A percentile compares a stretch with the other conserved stretches of the same genome.
Evolutionary conservation across 305 asterid genomes (phyloP).

Genomic region (Solanum hybrid): DNA sequence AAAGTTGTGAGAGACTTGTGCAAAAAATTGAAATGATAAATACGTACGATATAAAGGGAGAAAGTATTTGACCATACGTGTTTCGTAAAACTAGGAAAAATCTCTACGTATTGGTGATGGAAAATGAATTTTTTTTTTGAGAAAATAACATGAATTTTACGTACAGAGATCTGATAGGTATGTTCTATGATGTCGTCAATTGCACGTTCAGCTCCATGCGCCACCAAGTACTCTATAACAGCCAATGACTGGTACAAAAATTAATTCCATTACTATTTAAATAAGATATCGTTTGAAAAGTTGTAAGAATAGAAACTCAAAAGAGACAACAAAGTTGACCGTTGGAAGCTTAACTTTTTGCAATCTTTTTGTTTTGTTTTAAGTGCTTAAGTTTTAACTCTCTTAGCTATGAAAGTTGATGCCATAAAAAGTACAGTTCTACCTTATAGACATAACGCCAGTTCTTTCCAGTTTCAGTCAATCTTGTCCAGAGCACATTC

Average conservation of each 20-base stretch:
- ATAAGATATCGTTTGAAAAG: not conserved
- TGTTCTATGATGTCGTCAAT: constrained; percentile 91
- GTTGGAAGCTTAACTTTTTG: not conserved
- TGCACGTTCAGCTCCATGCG: constrained; percentile 90
- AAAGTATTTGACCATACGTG: not conserved
- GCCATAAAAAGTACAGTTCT: constrained; percentile 1
- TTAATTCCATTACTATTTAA: not conserved
- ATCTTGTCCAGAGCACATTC: constrained; percentile 93
- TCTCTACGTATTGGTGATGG: not conserved
- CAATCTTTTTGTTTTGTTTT: not conserved
- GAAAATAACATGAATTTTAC: constrained; percentile 24
- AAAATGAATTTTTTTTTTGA: not conserved
- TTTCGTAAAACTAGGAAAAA: not conserved
- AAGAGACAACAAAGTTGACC: not conserved
- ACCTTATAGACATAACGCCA: constrained; percentile 98
- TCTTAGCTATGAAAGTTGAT: not conserved
- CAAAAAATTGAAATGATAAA: constrained; percentile 14
- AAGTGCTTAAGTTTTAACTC: not conserved
- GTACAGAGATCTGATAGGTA: constrained; percentile 84
- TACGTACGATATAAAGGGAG: constrained; percentile 7
- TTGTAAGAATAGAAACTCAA: not conserved
- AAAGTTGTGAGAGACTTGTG: constrained; percentile 73
- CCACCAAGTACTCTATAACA: constrained; percentile 91
- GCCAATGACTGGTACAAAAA: constrained; percentile 52
- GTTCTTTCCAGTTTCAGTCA: constrained; percentile 74